Percentiles rank a stretch among this genome's conserved stretches.
These are phyloP conservation scores for Neonectria coccinea DNA, from an alignment of 2,329 filamentous ascomycete species.

Conservation along the genomic window DNA sequence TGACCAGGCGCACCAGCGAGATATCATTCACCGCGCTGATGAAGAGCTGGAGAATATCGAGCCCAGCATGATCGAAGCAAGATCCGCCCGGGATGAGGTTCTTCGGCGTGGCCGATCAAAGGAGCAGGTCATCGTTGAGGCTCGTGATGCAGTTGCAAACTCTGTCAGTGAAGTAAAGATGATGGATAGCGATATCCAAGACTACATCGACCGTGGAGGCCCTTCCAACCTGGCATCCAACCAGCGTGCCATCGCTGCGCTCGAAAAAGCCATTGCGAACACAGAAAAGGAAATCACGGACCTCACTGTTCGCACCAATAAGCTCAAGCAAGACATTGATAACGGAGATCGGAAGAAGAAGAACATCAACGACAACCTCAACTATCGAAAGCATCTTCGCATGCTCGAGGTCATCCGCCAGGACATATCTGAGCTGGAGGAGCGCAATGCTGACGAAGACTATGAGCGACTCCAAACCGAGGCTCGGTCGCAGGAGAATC, in stretches of 20 bases:
- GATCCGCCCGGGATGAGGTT: slow-evolving; percentile 81
- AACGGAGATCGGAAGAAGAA: slow-evolving; percentile 86
- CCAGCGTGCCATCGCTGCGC: slow-evolving; percentile 73
- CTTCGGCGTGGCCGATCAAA: slow-evolving; percentile 76
- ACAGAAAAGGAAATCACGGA: slow-evolving; percentile 76
- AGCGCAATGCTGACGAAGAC: slow-evolving; percentile 85
- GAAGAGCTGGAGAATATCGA: slow-evolving; percentile 78
- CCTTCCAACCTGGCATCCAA: slow-evolving; percentile 76
- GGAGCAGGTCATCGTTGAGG: slow-evolving; percentile 78
- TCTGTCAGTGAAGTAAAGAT: slow-evolving; percentile 82
- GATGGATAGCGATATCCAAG: slow-evolving; percentile 80
- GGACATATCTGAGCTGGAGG: slow-evolving; percentile 81
- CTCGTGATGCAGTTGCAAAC: slow-evolving; percentile 77
- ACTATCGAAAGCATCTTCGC: slow-evolving; percentile 80
- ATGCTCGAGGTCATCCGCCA: slow-evolving; percentile 73
- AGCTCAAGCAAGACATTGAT: slow-evolving; percentile 79
- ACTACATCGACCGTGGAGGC: slow-evolving; percentile 82
- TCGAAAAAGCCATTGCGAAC: slow-evolving; percentile 74
- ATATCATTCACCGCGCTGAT: slow-evolving; percentile 76
- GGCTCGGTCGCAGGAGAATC: slow-evolving; percentile 73
- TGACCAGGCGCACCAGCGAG: slow-evolving; percentile 75
- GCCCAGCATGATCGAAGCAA: slow-evolving; percentile 81
- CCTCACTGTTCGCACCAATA: slow-evolving; percentile 78
- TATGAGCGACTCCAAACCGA: slow-evolving; percentile 79
- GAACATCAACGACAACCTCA: slow-evolving; percentile 89